Conservation (phyloP, 108 stramenopile species). For the Seminavis robusta region DNA sequence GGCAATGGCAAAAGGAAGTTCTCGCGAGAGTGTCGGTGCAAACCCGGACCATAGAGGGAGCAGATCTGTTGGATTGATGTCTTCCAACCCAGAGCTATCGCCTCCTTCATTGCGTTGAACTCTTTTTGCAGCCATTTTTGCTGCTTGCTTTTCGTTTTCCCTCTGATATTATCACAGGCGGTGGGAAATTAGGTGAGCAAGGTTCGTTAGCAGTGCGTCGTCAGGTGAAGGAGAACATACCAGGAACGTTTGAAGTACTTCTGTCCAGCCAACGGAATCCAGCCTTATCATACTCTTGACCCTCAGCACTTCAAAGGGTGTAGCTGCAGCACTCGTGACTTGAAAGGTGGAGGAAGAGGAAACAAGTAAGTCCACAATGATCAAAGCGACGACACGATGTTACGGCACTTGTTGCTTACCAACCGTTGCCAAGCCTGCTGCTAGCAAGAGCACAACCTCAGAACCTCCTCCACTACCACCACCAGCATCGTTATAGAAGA, state of each 20-base stretch:
- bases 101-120: too few species aligned
- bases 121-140: too few species aligned
- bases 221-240: constrained; percentile 12
- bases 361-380: too few species aligned
- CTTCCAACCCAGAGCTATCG: constrained; percentile 7
- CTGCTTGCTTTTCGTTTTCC: too few species aligned
- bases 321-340: constrained; percentile 56
- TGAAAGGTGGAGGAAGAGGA: too few species aligned
- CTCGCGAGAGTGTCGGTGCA: constrained; percentile 73
- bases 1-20: constrained; percentile 83
- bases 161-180: too few species aligned
- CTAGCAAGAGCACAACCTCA: constrained; percentile 63
- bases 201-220: too few species aligned
- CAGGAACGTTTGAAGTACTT: constrained; percentile 62
- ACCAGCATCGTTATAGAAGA: constrained; percentile 52
- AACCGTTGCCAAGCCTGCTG: constrained; percentile 69
- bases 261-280: constrained; percentile 45
- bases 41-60: constrained; percentile 76
- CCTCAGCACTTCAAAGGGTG: constrained; percentile 71
- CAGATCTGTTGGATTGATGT: constrained; percentile 19
- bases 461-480: constrained; percentile 26
- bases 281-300: constrained; percentile 74
- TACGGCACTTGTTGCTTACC: too few species aligned
- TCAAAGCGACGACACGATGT: too few species aligned
- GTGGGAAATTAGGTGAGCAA: too few species aligned